These are phyloP conservation scores for Phlegmacium glaucopus DNA, from an alignment of 768 basidiomycete genomes.

Conservation along the genomic window DNA sequence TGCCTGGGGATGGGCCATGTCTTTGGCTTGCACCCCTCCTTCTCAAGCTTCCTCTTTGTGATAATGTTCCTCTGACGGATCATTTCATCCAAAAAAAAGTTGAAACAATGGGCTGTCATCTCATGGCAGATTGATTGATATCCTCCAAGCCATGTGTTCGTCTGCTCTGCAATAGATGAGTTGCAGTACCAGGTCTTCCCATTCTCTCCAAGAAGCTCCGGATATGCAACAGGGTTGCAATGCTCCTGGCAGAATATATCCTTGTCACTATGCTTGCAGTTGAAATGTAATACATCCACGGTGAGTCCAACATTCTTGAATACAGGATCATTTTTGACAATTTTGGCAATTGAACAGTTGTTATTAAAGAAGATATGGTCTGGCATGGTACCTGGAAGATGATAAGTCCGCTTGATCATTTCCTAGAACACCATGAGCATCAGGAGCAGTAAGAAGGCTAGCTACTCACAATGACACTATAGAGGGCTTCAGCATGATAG, in stretches of 20 bases:
- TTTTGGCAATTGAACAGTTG: constrained; percentile 18
- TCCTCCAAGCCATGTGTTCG: constrained; percentile 32
- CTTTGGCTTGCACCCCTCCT: background rate
- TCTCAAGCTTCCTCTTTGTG: constrained; percentile 5
- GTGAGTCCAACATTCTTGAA: background rate
- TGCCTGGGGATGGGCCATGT: too few relatives aligned
- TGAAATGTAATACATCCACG: too few relatives aligned
- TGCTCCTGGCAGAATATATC: constrained; percentile 1
- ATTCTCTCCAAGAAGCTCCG: constrained; percentile 13
- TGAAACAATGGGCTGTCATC: constrained; percentile 25
- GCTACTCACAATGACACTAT: constrained; percentile 17
- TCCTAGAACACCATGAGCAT: constrained; percentile 4
- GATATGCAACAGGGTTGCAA: constrained; percentile 14
- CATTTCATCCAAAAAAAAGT: constrained; percentile 37
- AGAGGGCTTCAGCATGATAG: constrained; percentile 18
- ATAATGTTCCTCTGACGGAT: constrained; percentile 18
- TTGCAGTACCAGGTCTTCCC: constrained; percentile 13
- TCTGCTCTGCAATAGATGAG: constrained; percentile 28
- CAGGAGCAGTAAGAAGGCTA: constrained; percentile 1
- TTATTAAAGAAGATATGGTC: constrained; percentile 28
- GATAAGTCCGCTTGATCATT: constrained; percentile 15
- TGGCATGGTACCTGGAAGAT: constrained; percentile 10
- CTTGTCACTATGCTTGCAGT: constrained; percentile 1
- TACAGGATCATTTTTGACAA: background rate
- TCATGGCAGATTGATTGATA: constrained; percentile 29